Conservation (phyloP, 495 filamentous ascomycete genomes). For the Penicillium simplicissimum region DNA sequence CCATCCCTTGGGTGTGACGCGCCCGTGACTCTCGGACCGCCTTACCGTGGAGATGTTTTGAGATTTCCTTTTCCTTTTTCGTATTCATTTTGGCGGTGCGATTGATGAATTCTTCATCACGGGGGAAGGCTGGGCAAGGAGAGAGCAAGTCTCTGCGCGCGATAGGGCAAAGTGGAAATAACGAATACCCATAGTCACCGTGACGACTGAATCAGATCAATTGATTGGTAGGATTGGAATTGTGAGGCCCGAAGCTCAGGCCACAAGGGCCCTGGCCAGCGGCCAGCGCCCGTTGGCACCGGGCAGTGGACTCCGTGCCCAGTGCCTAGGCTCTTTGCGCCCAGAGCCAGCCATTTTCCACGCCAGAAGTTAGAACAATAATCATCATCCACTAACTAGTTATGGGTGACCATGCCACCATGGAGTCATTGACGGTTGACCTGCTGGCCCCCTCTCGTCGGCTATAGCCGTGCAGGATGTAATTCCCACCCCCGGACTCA, state of each 20-base stretch:
- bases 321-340: not conserved
- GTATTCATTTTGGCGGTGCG: not conserved
- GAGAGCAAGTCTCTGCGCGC: too few species aligned
- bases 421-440: not conserved
- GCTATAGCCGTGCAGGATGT: conserved; percentile 12
- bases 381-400: too few species aligned
- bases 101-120: not conserved
- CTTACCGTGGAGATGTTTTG: conserved; percentile 12
- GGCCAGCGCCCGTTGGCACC: too few species aligned
- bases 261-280: not conserved
- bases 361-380: not conserved
- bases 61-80: not conserved
- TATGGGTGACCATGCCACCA: too few species aligned
- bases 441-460: not conserved
- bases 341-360: not conserved
- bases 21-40: conserved; percentile 30
- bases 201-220: not conserved
- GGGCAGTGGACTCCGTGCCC: too few species aligned
- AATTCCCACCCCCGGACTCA: conserved; percentile 1
- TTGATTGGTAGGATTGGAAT: not conserved
- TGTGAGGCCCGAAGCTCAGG: not conserved
- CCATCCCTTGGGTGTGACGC: conserved; percentile 38
- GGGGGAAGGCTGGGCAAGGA: not conserved
- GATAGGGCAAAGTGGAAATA: not conserved
- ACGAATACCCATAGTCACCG: not conserved